These are phyloP conservation scores for Chlamydomonas sp. DNA, from an alignment of 139 green algal genomes.

Conservation along the genomic window DNA sequence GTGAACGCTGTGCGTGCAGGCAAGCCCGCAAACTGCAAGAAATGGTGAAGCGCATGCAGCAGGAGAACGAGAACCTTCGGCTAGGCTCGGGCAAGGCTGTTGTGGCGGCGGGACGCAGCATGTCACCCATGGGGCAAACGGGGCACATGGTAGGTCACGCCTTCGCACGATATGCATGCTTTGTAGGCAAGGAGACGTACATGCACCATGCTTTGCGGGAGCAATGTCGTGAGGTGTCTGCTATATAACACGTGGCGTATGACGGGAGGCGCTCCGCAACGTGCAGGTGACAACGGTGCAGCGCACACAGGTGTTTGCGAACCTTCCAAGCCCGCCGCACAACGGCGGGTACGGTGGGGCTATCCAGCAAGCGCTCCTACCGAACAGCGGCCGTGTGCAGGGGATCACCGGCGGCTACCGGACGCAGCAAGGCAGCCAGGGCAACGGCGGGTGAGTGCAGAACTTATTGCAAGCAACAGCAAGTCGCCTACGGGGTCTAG, in stretches of 20 bases:
- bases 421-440: background rate
- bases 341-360: background rate
- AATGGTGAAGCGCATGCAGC: slow-evolving; percentile 60
- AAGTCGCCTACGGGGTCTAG: background rate
- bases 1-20: slow-evolving; percentile 43
- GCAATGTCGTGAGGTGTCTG: background rate
- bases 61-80: slow-evolving; percentile 41
- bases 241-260: background rate
- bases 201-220: background rate
- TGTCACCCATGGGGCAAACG: slow-evolving; percentile 20
- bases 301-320: slow-evolving; percentile 47
- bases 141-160: slow-evolving; percentile 8
- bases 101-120: background rate
- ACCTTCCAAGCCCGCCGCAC: slow-evolving; percentile 14
- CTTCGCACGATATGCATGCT: background rate
- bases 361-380: background rate
- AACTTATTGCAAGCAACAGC: no score
- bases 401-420: slow-evolving; percentile 34
- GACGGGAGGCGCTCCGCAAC: background rate
- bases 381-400: slow-evolving; percentile 11
- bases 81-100: slow-evolving; percentile 13
- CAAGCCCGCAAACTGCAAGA: slow-evolving; percentile 75
- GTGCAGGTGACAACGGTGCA: slow-evolving; percentile 52
- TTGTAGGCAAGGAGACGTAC: slow-evolving; percentile 8
- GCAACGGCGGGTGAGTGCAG: background rate